Base-by-base conservation (phyloP, 495 filamentous ascomycete species). In the Daldinia loculata region DNA sequence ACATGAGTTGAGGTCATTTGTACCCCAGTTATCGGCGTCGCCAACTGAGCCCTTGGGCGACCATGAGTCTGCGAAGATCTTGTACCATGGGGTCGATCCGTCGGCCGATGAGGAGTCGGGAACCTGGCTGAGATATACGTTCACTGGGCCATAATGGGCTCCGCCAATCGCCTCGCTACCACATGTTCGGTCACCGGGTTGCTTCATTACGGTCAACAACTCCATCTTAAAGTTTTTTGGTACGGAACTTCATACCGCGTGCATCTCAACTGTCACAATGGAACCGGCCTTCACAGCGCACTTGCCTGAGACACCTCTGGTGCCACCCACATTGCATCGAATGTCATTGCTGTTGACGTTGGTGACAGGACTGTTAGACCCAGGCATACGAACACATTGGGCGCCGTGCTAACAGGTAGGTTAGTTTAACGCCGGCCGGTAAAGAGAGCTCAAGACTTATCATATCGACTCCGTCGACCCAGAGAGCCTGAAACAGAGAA, bases 131-230 rank as follows among this genome's bases (percentile, higher is more conserved):
- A 86, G 78, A 75, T 86, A 86, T 24, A 82, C 78, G 39, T 83
- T 78, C 30, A 85, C 84, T 1, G 84, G 84, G 8, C 84, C 84
- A 63, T 83, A 85, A 67, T 88, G 85, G 36, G 80, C 79, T 39
- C 84, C 84, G 3, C 84, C 84, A 59, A 86, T 83, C 34, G 84
- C 84, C 19, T 84, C 79, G 26, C 75, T 77, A 24, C 52, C 66
- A 66, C 84, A 86, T 4, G 32, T 66, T 22, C 84, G 78, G 70
- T 83, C 80, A 19, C 79, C 81, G 30, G 83, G 82, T 75, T 85
- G 84, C 62, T 80, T 8, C 9, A 6, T 29, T 29, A 11, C 74
- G 69, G n/a, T 81, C 72, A 73, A 80, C 34, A 80, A 77, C 60
- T 22, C 75, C 75, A 11, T 70, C 75, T 7, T 74, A 2, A 27